Evolutionary conservation across 179 eudicot species (phyloP).

Genomic region (Amaranthus tricolor): DNA sequence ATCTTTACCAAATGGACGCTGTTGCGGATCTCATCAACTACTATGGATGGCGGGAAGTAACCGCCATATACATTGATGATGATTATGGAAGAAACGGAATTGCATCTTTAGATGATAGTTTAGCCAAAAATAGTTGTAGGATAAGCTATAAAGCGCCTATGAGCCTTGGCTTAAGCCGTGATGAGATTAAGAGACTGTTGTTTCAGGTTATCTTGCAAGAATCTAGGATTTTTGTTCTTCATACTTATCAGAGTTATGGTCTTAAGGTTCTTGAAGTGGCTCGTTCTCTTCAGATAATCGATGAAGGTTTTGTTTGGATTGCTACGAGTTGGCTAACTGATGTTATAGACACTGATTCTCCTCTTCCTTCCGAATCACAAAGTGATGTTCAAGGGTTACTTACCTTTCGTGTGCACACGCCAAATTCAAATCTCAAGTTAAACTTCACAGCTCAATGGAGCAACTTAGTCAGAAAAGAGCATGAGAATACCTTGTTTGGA

Average conservation of each 20-base stretch:
- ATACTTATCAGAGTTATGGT: constrained; percentile 47
- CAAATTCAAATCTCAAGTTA: constrained; percentile 48
- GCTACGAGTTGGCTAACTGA: constrained; percentile 77
- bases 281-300: constrained; percentile 57
- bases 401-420: constrained; percentile 57
- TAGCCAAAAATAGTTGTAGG: constrained; percentile 39
- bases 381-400: constrained; percentile 56
- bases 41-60: constrained; percentile 68
- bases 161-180: constrained; percentile 32
- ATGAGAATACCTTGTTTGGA: constrained; percentile 33
- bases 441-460: constrained; percentile 56
- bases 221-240: constrained; percentile 62
- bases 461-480: constrained; percentile 34
- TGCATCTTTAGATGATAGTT: constrained; percentile 50
- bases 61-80: constrained; percentile 66
- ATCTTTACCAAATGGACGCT: constrained; percentile 73
- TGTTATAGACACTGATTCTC: constrained; percentile 50
- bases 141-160: constrained; percentile 67
- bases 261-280: constrained; percentile 51
- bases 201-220: constrained; percentile 50
- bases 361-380: constrained; percentile 31
- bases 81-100: constrained; percentile 77
- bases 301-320: constrained; percentile 71
- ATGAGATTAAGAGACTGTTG: constrained; percentile 49
- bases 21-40: constrained; percentile 52